A percentile compares a stretch with the other conserved stretches of the same genome.
Conservation (phyloP, 352 stramenopile species). For the Hyaloperonospora arabidopsidis region DNA sequence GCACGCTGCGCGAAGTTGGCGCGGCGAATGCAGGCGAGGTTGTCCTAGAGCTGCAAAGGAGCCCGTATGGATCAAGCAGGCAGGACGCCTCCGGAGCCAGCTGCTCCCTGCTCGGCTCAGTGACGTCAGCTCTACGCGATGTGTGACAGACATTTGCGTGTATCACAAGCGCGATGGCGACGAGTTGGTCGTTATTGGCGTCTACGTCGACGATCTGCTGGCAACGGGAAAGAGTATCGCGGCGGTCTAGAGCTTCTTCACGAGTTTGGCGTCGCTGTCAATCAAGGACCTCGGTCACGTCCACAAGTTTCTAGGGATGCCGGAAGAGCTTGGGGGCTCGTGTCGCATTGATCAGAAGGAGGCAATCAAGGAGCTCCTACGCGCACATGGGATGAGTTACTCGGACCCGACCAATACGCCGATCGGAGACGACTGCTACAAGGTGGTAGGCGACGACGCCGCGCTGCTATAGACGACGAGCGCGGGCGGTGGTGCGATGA, state of each 20-base stretch:
- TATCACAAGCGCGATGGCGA: neutral
- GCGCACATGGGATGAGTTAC: neutral
- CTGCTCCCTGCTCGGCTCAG: neutral
- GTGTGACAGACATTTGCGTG: neutral
- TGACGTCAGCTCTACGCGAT: neutral
- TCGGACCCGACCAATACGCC: neutral
- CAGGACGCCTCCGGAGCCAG: conserved; percentile 21
- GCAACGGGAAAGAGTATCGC: too few species aligned
- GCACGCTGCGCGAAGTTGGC: neutral
- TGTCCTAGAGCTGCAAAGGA: conserved; percentile 11
- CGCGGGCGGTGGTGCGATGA: too few species aligned
- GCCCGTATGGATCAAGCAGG: conserved; percentile 29
- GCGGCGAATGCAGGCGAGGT: neutral
- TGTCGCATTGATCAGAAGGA: neutral
- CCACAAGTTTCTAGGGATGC: neutral
- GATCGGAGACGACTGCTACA: too few species aligned
- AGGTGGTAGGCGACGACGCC: too few species aligned
- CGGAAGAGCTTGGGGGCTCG: neutral
- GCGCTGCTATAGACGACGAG: too few species aligned
- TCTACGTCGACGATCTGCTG: too few species aligned
- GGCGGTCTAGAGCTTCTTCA: too few species aligned
- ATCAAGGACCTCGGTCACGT: neutral
- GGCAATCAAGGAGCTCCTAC: too few species aligned
- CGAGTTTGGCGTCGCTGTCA: too few species aligned
- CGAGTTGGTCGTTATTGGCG: neutral